A percentile compares a stretch with the other conserved stretches of the same genome.
Evolutionary conservation across 495 filamentous ascomycete genomes (phyloP).

Genomic region (Mycothermus thermophilus): DNA sequence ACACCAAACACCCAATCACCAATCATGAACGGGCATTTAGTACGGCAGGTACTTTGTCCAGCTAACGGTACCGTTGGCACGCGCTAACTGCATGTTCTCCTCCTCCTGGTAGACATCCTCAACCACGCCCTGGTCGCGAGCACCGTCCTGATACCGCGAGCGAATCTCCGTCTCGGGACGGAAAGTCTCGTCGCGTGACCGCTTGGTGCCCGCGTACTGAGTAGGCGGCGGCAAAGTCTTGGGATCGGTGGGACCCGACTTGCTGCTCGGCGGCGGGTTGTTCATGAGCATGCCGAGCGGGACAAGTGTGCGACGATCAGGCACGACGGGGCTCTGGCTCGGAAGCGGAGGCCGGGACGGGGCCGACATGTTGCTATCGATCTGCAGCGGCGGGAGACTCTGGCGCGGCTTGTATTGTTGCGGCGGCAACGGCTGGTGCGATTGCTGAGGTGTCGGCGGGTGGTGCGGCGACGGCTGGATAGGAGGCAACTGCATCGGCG

Average conservation of each 20-base stretch:
- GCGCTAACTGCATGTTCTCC: constrained; percentile 6
- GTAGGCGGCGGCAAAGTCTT: constrained; percentile 3
- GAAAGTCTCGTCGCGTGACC: constrained; percentile 17
- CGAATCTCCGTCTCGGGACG: constrained; percentile 2
- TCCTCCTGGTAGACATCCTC: constrained; percentile 7
- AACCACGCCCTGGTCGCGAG: constrained; percentile 10
- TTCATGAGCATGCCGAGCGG: neutral
- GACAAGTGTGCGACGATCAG: neutral
- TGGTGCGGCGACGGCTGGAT: constrained; percentile 4
- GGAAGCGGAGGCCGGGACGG: constrained; percentile 5
- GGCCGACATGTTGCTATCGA: constrained; percentile 2
- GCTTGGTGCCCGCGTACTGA: constrained; percentile 19
- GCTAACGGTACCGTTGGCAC: constrained; percentile 18
- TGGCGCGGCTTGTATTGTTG: neutral
- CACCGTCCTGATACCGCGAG: constrained; percentile 15
- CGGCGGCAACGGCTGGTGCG: constrained; percentile 1
- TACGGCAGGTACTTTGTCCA: no score
- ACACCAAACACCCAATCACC: neutral
- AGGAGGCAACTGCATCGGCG: constrained; percentile 8
- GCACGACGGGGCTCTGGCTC: constrained; percentile 7
- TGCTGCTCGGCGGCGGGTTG: neutral
- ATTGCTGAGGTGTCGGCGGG: neutral
- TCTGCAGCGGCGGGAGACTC: constrained; percentile 12
- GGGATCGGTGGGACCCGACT: constrained; percentile 7
- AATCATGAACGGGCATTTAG: no score